Conservation (phyloP, 345 rosid species). For the Syzygium jambos region DNA sequence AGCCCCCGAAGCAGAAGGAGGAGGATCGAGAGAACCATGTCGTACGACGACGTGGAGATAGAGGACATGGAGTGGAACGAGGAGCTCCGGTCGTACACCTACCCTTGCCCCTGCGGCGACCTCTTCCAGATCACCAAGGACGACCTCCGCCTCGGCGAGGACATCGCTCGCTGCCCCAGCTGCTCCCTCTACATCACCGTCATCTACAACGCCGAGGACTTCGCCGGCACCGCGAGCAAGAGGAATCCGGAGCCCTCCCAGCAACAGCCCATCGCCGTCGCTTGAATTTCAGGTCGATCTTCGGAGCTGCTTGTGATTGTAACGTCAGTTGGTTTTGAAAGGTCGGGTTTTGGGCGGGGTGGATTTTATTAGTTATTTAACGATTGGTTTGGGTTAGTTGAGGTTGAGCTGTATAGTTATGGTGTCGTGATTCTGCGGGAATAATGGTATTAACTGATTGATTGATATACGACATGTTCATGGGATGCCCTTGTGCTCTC, state of each 20-base stretch:
- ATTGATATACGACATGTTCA: not conserved
- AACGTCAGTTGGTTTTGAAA: not conserved
- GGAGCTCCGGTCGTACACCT: slow-evolving; percentile 72
- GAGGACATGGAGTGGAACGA: slow-evolving; percentile 97
- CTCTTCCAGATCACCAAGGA: slow-evolving; percentile 85
- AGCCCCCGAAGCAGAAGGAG: not conserved
- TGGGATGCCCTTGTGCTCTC: not conserved
- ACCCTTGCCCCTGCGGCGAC: slow-evolving; percentile 96
- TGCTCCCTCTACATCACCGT: slow-evolving; percentile 91
- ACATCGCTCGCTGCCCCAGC: slow-evolving; percentile 88
- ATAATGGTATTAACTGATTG: not conserved
- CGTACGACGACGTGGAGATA: slow-evolving; percentile 97
- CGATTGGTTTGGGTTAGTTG: not conserved
- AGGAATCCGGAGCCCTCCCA: not conserved
- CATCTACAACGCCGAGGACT: slow-evolving; percentile 81
- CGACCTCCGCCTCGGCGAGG: slow-evolving; percentile 82
- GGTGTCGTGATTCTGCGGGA: not conserved
- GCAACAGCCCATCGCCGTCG: not conserved
- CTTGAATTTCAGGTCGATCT: not conserved
- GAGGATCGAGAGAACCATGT: slow-evolving; percentile 27
- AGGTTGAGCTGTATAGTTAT: not conserved
- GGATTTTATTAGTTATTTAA: not conserved
- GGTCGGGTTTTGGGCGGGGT: not conserved
- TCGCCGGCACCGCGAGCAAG: slow-evolving; percentile 9
- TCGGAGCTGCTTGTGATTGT: not conserved